A percentile compares a stretch with the other conserved stretches of the same genome.
phyloP scores from a whole-genome alignment of 2,329 filamentous ascomycete genomes.

The Aspergillus glaucus region DNA sequence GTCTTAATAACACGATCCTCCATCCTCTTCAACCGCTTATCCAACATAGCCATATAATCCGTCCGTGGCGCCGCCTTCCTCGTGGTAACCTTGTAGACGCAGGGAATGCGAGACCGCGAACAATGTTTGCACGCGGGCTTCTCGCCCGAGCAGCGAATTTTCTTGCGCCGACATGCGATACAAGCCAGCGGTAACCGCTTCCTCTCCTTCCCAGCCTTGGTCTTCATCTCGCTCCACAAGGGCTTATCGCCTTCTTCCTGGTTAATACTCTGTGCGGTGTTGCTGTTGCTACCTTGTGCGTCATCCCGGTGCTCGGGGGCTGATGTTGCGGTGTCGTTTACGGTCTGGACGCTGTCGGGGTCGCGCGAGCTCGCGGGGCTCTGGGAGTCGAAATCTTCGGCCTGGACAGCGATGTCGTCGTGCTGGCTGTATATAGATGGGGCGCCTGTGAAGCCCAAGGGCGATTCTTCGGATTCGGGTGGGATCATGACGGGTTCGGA shows the following conservation, averaged over 20 bases:
- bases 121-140: conserved; percentile 98
- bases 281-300: conserved; percentile 7
- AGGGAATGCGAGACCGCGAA: conserved; percentile 82
- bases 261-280: conserved; percentile 13
- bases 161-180: conserved; percentile 92
- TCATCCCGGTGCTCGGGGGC: conserved; percentile 17
- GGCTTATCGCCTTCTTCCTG: conserved; percentile 49
- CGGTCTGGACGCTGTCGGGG: conserved; percentile 21
- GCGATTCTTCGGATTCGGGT: conserved; percentile 27
- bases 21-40: conserved; percentile 93
- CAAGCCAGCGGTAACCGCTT: conserved; percentile 90
- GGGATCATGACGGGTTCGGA: conserved; percentile 34
- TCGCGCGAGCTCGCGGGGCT: conserved; percentile 33
- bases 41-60: conserved; percentile 98
- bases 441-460: conserved; percentile 21
- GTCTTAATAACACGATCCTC: conserved; percentile 96
- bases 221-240: conserved; percentile 78
- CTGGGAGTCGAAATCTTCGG: conserved; percentile 29
- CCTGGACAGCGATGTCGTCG: conserved; percentile 17
- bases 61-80: conserved; percentile 89
- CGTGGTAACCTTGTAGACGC: conserved; percentile 95
- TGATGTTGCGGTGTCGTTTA: conserved; percentile 14
- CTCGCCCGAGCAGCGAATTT: conserved; percentile 95
- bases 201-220: conserved; percentile 89
- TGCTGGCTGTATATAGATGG: conserved; percentile 13